phyloP scores from a whole-genome alignment of 495 filamentous ascomycete genomes.

The Pseudomonodictys pantanalensis region DNA sequence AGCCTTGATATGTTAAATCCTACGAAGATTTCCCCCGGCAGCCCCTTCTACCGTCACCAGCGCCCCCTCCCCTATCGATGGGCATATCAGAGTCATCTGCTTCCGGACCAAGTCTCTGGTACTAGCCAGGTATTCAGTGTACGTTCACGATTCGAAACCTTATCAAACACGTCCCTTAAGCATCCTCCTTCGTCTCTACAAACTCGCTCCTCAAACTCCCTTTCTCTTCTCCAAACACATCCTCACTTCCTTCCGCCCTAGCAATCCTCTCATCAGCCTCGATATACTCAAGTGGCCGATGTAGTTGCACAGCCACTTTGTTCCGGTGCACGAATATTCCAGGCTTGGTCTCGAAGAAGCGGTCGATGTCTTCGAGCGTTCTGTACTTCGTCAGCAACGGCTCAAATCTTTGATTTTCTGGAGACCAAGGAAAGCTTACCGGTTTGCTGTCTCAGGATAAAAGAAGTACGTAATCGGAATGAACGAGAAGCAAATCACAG shows the following conservation, averaged over 20 bases:
- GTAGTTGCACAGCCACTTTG: conserved; percentile 35
- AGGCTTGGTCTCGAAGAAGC: conserved; percentile 35
- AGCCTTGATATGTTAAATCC: too few species aligned
- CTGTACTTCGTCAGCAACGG: neutral
- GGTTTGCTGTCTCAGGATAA: conserved; percentile 41
- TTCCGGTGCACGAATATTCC: conserved; percentile 35
- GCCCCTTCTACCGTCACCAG: too few species aligned
- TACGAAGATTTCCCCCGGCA: too few species aligned
- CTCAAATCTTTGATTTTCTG: neutral
- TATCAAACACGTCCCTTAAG: too few species aligned
- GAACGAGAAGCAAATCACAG: conserved; percentile 35
- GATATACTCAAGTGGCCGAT: conserved; percentile 33
- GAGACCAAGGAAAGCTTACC: neutral
- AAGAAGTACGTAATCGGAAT: conserved; percentile 40
- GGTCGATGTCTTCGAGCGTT: conserved; percentile 42
- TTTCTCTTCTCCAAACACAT: conserved; percentile 15
- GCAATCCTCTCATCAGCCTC: conserved; percentile 39
- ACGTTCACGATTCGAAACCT: too few species aligned
- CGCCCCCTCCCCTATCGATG: neutral
- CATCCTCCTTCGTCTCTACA: conserved; percentile 25
- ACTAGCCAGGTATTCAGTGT: too few species aligned
- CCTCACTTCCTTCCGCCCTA: conserved; percentile 18
- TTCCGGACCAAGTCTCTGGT: too few species aligned
- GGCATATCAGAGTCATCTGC: too few species aligned
- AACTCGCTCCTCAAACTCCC: conserved; percentile 7